Percentiles rank a stretch among this genome's conserved stretches.
These are phyloP conservation scores for Dothideomycetidae sp. DNA, from an alignment of 2,329 filamentous ascomycete species.

Conservation along the genomic window DNA sequence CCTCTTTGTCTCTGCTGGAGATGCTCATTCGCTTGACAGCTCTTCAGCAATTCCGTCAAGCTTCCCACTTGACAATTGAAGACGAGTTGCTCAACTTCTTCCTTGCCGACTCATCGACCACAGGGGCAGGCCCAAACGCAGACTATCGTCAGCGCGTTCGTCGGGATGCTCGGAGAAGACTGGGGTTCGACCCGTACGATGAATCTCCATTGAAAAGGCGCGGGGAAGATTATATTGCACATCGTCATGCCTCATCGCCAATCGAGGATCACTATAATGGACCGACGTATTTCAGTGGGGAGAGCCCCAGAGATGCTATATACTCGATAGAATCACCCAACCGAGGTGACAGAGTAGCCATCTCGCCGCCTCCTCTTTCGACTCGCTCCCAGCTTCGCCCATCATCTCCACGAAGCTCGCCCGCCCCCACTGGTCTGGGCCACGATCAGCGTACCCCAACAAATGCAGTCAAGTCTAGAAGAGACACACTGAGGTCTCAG, in stretches of 20 bases:
- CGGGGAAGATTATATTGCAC: conserved; percentile 51
- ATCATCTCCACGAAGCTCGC: conserved; percentile 2
- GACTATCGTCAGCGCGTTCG: conserved; percentile 46
- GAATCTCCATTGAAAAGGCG: conserved; percentile 53
- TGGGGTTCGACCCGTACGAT: conserved; percentile 60
- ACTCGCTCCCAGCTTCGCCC: conserved; percentile 1
- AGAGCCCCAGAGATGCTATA: too few species aligned
- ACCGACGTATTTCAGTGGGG: too few species aligned
- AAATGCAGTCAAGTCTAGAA: conserved; percentile 2
- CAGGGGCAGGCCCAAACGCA: conserved; percentile 48
- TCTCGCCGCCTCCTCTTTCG: neutral
- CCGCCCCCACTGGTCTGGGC: neutral
- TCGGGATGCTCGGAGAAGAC: conserved; percentile 44
- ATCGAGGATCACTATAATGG: neutral
- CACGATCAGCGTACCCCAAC: neutral
- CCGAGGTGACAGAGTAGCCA: neutral
- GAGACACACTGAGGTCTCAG: conserved; percentile 6
- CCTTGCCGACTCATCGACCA: conserved; percentile 53
- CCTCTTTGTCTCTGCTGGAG: conserved; percentile 68
- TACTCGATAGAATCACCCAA: conserved; percentile 1
- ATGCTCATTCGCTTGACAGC: conserved; percentile 75
- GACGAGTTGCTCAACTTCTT: conserved; percentile 87
- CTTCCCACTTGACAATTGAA: conserved; percentile 74
- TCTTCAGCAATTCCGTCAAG: conserved; percentile 83
- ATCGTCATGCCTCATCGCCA: conserved; percentile 13